phyloP scores from a whole-genome alignment of 169 alveolate genomes.

The Plasmodium inui region DNA sequence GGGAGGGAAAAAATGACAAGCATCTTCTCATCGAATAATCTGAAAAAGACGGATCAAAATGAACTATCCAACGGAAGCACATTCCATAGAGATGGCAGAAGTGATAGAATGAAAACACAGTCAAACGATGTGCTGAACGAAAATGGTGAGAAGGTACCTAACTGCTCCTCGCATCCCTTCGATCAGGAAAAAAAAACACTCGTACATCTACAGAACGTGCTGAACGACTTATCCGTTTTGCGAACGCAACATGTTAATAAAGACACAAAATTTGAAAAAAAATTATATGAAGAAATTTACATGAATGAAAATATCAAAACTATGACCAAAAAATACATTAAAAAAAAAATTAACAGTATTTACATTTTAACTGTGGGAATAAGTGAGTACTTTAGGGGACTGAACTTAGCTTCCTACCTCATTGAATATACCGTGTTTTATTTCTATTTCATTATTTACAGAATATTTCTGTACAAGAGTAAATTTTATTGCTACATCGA shows the following conservation, averaged over 20 bases:
- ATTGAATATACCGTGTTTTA: constrained; percentile 60
- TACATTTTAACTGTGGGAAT: constrained; percentile 73
- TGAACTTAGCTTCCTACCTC: constrained; percentile 69
- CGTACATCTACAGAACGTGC: background rate
- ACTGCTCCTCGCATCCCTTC: background rate
- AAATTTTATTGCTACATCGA: constrained; percentile 52
- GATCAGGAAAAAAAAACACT: background rate
- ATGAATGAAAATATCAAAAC: constrained; percentile 53
- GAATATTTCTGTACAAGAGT: constrained; percentile 49
- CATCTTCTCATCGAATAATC: background rate
- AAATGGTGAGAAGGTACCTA: background rate
- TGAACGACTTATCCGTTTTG: constrained; percentile 33
- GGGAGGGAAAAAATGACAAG: background rate
- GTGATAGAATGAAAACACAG: background rate
- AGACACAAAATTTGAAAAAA: constrained; percentile 47
- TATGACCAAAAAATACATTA: constrained; percentile 52
- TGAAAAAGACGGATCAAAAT: background rate
- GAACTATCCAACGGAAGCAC: background rate
- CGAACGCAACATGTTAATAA: constrained; percentile 24
- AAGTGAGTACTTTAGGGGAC: constrained; percentile 75
- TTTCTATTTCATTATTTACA: constrained; percentile 60
- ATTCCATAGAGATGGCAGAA: background rate
- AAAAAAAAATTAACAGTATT: constrained; percentile 59
- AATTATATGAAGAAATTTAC: constrained; percentile 70
- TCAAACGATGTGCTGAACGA: background rate